Base-by-base conservation (phyloP, 129 eudicot species). In the Logfia minima region DNA sequence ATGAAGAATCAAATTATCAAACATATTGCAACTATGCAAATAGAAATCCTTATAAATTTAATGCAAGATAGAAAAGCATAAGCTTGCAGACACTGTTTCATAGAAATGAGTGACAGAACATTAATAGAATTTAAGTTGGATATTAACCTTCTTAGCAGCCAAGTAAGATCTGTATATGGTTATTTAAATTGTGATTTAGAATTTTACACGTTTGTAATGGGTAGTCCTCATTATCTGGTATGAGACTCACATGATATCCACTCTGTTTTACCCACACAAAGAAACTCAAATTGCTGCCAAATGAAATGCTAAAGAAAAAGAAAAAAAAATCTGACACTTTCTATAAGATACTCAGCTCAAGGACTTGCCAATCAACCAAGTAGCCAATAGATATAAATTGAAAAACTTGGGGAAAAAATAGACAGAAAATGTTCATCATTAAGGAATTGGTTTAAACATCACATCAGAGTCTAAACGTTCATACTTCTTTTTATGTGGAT, bases 21-120 rank as follows among this genome's bases (percentile, higher is more conserved):
- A 74, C 22, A 16, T 5, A 51, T 21, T 72, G 67, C 53, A 56
- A 72, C 22, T 61, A 79, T 59, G 55, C 41, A 31, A 41, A 58
- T 24, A 21, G 65, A 70, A 41, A 79, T 51, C 22, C 41, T 29
- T 52, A 14, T 48, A 71, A 79, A 43, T 32, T 58, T 28, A 22
- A 70, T 28, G 45, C 82, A 17, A 63, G 29, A 64, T 23, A 37
- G 66, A 79, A 58, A 45, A 4, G 16, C 70, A 61, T 14, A 17
- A 58, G 51, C 76, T 58, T 69, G 9, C 70, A 23, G 31, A 22
- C 6, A 1, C 26, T 39, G 31, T 59, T 22, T 69, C 67, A 31
- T 10, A 56, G 4, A 18, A 58, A 73, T 5, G 76, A 51, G 65
- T 35, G 34, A 72, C 53, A 56, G 10, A 34, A 32, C 16, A 13